Conservation (phyloP, 2,329 filamentous ascomycete species). For the Fusarium annulatum region DNA sequence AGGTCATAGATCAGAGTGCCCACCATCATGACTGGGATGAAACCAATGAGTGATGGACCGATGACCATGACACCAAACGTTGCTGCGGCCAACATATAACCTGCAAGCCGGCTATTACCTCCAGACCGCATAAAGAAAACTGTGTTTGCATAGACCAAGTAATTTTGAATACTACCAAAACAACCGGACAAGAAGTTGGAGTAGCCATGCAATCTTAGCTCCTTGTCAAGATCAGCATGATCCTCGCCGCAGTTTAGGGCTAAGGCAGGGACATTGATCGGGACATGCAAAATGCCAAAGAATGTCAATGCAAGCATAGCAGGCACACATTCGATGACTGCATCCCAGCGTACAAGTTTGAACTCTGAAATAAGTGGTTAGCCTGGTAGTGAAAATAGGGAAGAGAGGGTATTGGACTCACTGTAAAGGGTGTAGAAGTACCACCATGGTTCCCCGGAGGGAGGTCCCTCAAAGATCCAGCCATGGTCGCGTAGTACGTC, state of each 20-base stretch:
- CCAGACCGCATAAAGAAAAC: constrained; percentile 96
- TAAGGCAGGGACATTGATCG: constrained; percentile 95
- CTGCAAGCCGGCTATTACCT: constrained; percentile 86
- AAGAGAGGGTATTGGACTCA: constrained; percentile 57
- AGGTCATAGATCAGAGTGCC: constrained; percentile 94
- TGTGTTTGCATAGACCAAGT: constrained; percentile 97
- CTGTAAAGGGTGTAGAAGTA: constrained; percentile 97
- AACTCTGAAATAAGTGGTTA: constrained; percentile 69
- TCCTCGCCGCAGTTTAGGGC: constrained; percentile 93
- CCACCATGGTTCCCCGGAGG: constrained; percentile 91
- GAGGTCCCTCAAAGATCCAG: constrained; percentile 92
- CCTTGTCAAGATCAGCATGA: constrained; percentile 88
- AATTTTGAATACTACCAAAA: constrained; percentile 92
- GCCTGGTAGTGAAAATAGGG: background rate
- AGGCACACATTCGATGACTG: constrained; percentile 84
- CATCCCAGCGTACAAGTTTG: constrained; percentile 82
- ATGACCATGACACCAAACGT: constrained; percentile 86
- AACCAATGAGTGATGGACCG: constrained; percentile 89
- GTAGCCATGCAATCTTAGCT: constrained; percentile 90
- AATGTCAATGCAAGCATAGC: constrained; percentile 98
- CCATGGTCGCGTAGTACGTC: constrained; percentile 75
- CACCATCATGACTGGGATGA: constrained; percentile 96
- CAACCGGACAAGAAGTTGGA: constrained; percentile 92
- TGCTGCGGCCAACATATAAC: constrained; percentile 81
- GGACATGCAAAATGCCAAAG: constrained; percentile 96